Conservation (phyloP, 441 rosid species). For the Corymbia calophylla region DNA sequence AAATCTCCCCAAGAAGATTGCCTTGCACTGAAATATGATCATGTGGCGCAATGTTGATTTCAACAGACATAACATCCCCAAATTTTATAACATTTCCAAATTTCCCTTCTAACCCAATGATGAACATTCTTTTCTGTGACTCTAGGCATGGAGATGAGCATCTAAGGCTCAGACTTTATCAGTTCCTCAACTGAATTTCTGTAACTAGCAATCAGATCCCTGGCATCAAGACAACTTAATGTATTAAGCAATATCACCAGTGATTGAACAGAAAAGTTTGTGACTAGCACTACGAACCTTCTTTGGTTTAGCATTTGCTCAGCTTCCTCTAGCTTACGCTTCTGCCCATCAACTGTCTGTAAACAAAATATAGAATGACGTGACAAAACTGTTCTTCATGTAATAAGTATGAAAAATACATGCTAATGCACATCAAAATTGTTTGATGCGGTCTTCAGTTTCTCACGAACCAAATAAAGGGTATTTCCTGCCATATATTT, state of each 20-base stretch:
- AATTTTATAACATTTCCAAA: not conserved
- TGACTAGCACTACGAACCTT: conserved; percentile 28
- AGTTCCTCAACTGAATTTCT: conserved; percentile 62
- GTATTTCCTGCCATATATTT: not conserved
- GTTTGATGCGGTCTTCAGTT: not conserved
- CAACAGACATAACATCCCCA: not conserved
- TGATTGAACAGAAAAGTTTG: not conserved
- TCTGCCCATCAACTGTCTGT: conserved; percentile 89
- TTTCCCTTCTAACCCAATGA: not conserved
- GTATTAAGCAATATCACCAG: not conserved
- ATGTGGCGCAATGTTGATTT: not conserved
- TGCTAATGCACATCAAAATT: not conserved
- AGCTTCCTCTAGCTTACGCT: conserved; percentile 62
- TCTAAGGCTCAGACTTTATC: conserved; percentile 39
- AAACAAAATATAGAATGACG: conserved; percentile 4
- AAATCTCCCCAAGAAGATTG: not conserved
- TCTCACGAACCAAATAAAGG: not conserved
- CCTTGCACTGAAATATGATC: not conserved
- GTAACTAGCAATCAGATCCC: conserved; percentile 61
- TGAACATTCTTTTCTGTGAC: not conserved
- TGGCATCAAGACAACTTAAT: conserved; percentile 15
- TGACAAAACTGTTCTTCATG: not conserved
- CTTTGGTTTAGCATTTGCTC: conserved; percentile 64
- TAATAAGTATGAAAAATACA: not conserved
- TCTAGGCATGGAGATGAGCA: not conserved